Evolutionary conservation across 345 rosid species (phyloP).

Genomic region (Raphanus raphanistrum): DNA sequence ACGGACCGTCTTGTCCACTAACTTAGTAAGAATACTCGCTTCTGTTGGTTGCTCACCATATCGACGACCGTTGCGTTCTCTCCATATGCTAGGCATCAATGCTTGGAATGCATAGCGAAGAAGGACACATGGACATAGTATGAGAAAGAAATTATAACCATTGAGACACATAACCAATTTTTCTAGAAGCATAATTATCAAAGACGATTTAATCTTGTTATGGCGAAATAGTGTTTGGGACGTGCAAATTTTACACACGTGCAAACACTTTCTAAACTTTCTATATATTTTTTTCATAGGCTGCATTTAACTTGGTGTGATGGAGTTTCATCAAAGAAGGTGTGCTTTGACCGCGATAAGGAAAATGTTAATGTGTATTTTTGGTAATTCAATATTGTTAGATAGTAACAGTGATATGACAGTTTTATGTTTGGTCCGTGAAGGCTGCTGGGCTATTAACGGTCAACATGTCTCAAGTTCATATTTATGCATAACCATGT

Average conservation of each 20-base stretch:
- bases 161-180: background rate
- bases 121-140: background rate
- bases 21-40: too few species aligned
- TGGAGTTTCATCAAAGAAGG: conserved; percentile 34
- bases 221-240: background rate
- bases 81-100: too few species aligned
- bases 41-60: too few species aligned
- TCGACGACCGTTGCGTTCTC: too few species aligned
- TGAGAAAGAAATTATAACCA: background rate
- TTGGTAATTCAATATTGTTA: background rate
- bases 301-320: conserved; percentile 16
- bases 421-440: conserved; percentile 28
- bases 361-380: background rate
- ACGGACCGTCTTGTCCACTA: too few species aligned
- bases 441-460: conserved; percentile 36
- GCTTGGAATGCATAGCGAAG: too few species aligned
- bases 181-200: conserved; percentile 11
- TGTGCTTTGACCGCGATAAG: conserved; percentile 34
- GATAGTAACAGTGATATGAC: background rate
- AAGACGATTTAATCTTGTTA: background rate
- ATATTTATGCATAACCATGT: background rate
- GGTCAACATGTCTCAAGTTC: conserved; percentile 34
- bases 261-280: conserved; percentile 2
- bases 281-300: background rate
- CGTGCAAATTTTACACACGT: conserved; percentile 28